Percentiles rank a stretch among this genome's conserved stretches.
These are phyloP conservation scores for Euphorbia tirucalli DNA, from an alignment of 345 rosid genomes.

Conservation along the genomic window DNA sequence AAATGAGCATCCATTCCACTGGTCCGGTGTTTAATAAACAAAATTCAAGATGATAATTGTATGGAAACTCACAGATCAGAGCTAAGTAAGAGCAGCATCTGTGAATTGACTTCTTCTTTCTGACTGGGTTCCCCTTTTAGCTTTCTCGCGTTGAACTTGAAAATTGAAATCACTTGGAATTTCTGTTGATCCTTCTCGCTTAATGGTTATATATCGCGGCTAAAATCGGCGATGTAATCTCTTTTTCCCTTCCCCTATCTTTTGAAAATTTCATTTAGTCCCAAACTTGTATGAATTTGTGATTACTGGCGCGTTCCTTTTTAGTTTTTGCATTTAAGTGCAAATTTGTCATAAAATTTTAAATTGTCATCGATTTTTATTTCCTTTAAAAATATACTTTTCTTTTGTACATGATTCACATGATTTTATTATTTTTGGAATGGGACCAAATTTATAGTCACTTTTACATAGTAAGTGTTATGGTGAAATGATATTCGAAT, in stretches of 20 bases:
- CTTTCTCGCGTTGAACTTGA: too few relatives aligned
- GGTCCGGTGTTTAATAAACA: neutral
- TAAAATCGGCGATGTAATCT: neutral
- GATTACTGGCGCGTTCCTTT: neutral
- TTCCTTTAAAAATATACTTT: too few relatives aligned
- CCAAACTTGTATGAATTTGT: too few relatives aligned
- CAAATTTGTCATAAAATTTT: too few relatives aligned
- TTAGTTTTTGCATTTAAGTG: neutral
- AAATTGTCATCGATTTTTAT: too few relatives aligned
- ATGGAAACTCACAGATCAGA: neutral
- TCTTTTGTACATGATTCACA: too few relatives aligned
- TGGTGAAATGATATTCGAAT: too few relatives aligned
- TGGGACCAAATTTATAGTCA: too few relatives aligned
- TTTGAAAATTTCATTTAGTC: neutral
- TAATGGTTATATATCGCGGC: neutral
- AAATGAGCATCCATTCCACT: neutral
- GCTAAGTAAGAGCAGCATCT: neutral
- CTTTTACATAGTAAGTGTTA: too few relatives aligned
- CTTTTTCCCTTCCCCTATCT: neutral
- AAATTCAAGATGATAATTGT: neutral
- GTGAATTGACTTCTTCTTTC: neutral
- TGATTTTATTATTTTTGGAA: too few relatives aligned
- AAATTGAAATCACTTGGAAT: conserved; percentile 2
- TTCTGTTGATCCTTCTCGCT: neutral
- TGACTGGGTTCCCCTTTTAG: neutral